Evolutionary conservation across 768 basidiomycete species (phyloP), one percentile per base, ranked within the genome.

Genomic region (Leccinellum albellum): DNA sequence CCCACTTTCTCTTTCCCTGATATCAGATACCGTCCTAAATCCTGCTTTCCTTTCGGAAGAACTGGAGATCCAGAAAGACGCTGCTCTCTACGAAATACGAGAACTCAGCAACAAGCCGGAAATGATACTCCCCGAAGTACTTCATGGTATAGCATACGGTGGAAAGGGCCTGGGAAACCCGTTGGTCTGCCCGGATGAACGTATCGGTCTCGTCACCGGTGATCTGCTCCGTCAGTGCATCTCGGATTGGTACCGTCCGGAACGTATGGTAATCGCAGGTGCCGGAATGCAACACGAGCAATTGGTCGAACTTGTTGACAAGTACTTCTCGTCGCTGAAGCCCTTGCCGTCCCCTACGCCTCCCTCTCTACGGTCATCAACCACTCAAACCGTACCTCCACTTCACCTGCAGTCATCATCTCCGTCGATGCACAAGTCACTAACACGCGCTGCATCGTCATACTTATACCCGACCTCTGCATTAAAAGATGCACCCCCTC

Each of bases 251-350:
- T 98, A 93, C 71, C 78, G 84, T 50, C 96, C 97, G 0, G 96
- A 98, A 67, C 78, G 91, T 53, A 97, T 99, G 84, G 95, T 98
- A 40, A 80, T 98, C 55, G 94, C 96, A 6, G 95, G 93, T 12
- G 89, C 92, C 0, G 97, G 97, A 10, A 88, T 99, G 83, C 82
- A 79, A 10, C 97, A 98, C 67, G 85, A 91, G 61, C 81, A 93
- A 59, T 81, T 99, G 20, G 91, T 98, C 23, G 88, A 93, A 61
- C 78, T 97, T 50, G 82, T 84, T 0, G 85, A 95, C 71, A 86
- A 88, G 70, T 81, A 89, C 67, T 97, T 98, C 62, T 88, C 91
- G 12, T 82, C 82, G 6, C 84, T 77, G 74, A 84, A 78, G 64
- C 75, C 60, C 59, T 65, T 63, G 54, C 66, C 61, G 53, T 66